Percentiles rank a stretch among this genome's conserved stretches.
Conservation (phyloP, 768 basidiomycete genomes). For the Brasilioporus rufonigricans region DNA sequence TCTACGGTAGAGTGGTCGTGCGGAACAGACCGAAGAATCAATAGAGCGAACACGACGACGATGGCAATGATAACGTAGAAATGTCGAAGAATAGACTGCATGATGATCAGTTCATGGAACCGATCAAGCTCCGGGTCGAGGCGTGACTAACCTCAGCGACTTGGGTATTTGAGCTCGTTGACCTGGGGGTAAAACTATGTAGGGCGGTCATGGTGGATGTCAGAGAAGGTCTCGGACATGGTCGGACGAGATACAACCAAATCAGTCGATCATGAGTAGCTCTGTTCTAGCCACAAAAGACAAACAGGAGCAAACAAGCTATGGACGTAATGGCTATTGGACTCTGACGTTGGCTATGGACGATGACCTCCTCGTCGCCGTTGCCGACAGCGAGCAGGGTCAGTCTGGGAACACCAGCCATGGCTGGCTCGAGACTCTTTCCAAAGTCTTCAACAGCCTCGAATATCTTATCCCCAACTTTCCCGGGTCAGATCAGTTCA, state of each 20-base stretch:
- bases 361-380: conserved; percentile 34
- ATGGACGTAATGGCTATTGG: neutral
- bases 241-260: neutral
- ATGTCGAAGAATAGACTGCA: conserved; percentile 21
- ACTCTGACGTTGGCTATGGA: conserved; percentile 24
- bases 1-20: neutral
- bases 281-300: conserved; percentile 17
- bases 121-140: neutral
- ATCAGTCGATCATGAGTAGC: neutral
- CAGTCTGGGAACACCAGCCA: conserved; percentile 19
- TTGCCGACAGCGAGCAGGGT: conserved; percentile 32
- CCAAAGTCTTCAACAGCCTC: conserved; percentile 32
- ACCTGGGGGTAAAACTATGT: neutral
- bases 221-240: neutral
- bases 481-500: conserved; percentile 32
- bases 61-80: conserved; percentile 24
- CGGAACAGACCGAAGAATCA: conserved; percentile 21
- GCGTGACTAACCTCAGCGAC: conserved; percentile 14
- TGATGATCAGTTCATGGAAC: neutral
- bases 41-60: conserved; percentile 10
- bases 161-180: neutral
- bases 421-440: conserved; percentile 35
- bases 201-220: conserved; percentile 9
- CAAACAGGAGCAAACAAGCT: conserved; percentile 21
- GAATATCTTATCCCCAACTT: conserved; percentile 34